phyloP scores from a whole-genome alignment of 495 filamentous ascomycete genomes.

The Cenococcum geophilum region DNA sequence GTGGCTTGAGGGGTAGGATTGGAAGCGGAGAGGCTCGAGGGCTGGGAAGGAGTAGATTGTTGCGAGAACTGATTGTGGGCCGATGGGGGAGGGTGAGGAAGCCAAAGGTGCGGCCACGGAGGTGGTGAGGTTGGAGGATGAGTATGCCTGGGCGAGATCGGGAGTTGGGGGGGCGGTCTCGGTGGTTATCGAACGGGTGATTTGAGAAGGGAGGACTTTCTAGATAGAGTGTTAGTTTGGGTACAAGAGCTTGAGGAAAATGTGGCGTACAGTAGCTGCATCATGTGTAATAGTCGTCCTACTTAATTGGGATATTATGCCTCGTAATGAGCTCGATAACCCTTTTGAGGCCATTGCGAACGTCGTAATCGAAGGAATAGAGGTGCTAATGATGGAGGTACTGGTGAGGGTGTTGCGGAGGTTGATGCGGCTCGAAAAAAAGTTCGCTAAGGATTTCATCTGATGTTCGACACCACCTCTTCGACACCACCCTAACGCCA shows the following conservation, averaged over 20 bases:
- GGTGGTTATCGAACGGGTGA: slow-evolving; percentile 72
- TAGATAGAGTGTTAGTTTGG: slow-evolving; percentile 28
- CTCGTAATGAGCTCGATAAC: slow-evolving; percentile 16
- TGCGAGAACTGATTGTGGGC: slow-evolving; percentile 55
- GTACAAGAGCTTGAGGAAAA: neutral
- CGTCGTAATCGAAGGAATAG: neutral
- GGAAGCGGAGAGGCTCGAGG: slow-evolving; percentile 76
- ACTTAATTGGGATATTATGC: slow-evolving; percentile 16
- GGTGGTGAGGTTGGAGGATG: slow-evolving; percentile 15
- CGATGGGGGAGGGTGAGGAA: slow-evolving; percentile 29
- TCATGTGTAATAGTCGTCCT: slow-evolving; percentile 11
- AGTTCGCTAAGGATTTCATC: slow-evolving; percentile 6
- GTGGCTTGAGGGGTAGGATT: slow-evolving; percentile 72
- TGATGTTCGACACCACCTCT: neutral
- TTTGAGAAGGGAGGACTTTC: slow-evolving; percentile 47
- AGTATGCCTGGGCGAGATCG: slow-evolving; percentile 34
- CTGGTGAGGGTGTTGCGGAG: neutral
- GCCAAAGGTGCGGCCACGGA: slow-evolving; percentile 22
- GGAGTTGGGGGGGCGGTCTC: slow-evolving; percentile 39
- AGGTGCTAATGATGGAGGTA: neutral
- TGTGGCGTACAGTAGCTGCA: slow-evolving; percentile 10
- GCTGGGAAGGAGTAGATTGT: slow-evolving; percentile 88
- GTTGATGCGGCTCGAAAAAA: slow-evolving; percentile 12
- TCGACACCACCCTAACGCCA: neutral
- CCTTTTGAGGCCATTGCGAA: slow-evolving; percentile 21